Evolutionary conservation across 768 basidiomycete species (phyloP), one percentile per base, ranked within the genome.

Genomic region (Rhodotorula kratochvilovae): DNA sequence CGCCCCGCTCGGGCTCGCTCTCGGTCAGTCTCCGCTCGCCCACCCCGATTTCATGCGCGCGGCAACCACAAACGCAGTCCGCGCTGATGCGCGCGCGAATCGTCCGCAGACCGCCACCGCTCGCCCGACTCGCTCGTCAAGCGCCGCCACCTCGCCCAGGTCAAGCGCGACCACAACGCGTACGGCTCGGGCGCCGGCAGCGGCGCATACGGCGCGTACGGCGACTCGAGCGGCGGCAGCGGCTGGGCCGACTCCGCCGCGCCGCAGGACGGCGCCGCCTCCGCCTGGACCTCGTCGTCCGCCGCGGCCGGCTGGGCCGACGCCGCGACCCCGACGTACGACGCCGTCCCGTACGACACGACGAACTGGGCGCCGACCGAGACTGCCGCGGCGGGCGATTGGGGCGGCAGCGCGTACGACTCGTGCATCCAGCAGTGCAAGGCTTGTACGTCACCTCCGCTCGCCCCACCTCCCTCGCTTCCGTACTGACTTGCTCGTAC

Each of bases 401-500:
- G 48, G 48, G 57, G 39, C n/a, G 55, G 33, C 33, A 15, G 15
- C 15, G 51, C 46, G 51, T 62, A 57, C 54, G 61, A 66, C 39
- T 16, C 42, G 15, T 71, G 70, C 39, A 48, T 66, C 10, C 45
- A 61, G 54, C 60, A 66, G 46, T 71, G 70, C 64, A 67, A 55
- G 58, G 66, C 33, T 19, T 19, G 66, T 67, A 5, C 50, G 66
- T 61, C 31, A 2, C 17, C 35, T 10, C 4, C 35, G 12, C 35
- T 42, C 17, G 16, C 2, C 50, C 8, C 31, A 27, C 36, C 46
- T 35, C 50, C 56, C 36, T 13, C 10, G 36, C 23, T 56, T 3
- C 29, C 7, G 56, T 3, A 5, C 55, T 36, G 35, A 31, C 6
- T 4, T 36, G 23, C 31, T 56, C 21, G 2, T 35, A 5, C 21